A percentile compares a stretch with the other conserved stretches of the same genome.
These are phyloP conservation scores for Pachysolen tannophilus DNA, from an alignment of 805 yeast species.

Conservation along the genomic window DNA sequence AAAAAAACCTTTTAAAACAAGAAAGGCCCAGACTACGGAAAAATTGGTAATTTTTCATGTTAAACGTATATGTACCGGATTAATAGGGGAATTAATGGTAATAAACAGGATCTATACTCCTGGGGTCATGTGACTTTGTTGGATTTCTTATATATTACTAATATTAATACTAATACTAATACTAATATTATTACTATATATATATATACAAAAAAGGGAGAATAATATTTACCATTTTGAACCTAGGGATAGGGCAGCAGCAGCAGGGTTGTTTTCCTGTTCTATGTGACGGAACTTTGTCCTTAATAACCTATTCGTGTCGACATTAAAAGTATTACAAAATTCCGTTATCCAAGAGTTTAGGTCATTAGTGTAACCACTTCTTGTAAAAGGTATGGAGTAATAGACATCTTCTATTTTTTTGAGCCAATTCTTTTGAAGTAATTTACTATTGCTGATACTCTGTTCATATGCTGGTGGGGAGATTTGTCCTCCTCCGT, in stretches of 20 bases:
- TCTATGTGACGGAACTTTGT: slow-evolving; percentile 45
- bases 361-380: slow-evolving; percentile 4
- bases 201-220: no score
- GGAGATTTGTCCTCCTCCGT: slow-evolving; percentile 89
- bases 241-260: slow-evolving; percentile 38
- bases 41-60: no score
- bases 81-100: no score
- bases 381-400: slow-evolving; percentile 18
- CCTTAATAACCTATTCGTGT: slow-evolving; percentile 29
- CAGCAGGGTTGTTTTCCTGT: slow-evolving; percentile 36
- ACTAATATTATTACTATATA: no score
- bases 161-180: no score
- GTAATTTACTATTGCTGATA: slow-evolving; percentile 8
- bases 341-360: slow-evolving; percentile 28
- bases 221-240: slow-evolving; percentile 51
- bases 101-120: no score
- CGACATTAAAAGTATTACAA: slow-evolving; percentile 21
- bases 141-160: no score
- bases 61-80: no score
- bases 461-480: slow-evolving; percentile 27
- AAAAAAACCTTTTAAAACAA: no score
- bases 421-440: slow-evolving; percentile 39
- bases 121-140: no score
- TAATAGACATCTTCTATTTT: slow-evolving; percentile 27
- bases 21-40: no score